Evolutionary conservation across 371 early-diverging fungal species (phyloP).

Genomic region (Dichotomocladium elegans): DNA sequence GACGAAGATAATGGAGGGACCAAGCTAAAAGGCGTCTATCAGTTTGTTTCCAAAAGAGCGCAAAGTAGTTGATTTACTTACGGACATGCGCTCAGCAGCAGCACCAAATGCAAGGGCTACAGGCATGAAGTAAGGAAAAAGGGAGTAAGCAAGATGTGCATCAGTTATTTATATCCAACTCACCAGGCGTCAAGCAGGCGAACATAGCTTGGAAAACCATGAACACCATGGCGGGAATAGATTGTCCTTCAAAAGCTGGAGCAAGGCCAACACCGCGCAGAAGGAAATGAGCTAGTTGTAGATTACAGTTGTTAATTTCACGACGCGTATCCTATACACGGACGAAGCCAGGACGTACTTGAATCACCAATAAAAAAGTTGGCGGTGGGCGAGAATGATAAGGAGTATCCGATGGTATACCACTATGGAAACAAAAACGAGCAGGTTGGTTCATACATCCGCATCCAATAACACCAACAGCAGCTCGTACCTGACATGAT

Average conservation of each 20-base stretch:
- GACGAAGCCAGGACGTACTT: too few species aligned
- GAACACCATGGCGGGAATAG: constrained; percentile 58
- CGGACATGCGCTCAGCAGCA: constrained; percentile 78
- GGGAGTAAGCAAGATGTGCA: not conserved
- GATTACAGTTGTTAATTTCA: too few species aligned
- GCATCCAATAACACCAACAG: too few species aligned
- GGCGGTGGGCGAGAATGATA: constrained; percentile 74
- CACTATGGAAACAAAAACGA: constrained; percentile 40
- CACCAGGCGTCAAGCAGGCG: constrained; percentile 60
- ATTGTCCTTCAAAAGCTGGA: constrained; percentile 44
- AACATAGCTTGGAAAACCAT: constrained; percentile 76
- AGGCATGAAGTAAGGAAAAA: constrained; percentile 9
- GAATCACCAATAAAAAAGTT: constrained; percentile 77
- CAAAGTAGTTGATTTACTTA: constrained; percentile 1
- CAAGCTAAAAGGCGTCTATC: constrained; percentile 24
- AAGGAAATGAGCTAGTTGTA: constrained; percentile 28
- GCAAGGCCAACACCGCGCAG: constrained; percentile 38
- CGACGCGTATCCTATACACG: too few species aligned
- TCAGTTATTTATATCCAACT: not conserved
- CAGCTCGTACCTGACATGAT: constrained; percentile 54
- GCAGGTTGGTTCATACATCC: not conserved
- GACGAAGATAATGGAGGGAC: constrained; percentile 75
- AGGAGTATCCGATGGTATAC: constrained; percentile 82
- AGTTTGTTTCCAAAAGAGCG: not conserved
- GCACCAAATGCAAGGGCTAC: constrained; percentile 78